Percentiles rank a stretch among this genome's conserved stretches.
Conservation (phyloP, 2,329 filamentous ascomycete genomes). For the Xylariaceae sp. region DNA sequence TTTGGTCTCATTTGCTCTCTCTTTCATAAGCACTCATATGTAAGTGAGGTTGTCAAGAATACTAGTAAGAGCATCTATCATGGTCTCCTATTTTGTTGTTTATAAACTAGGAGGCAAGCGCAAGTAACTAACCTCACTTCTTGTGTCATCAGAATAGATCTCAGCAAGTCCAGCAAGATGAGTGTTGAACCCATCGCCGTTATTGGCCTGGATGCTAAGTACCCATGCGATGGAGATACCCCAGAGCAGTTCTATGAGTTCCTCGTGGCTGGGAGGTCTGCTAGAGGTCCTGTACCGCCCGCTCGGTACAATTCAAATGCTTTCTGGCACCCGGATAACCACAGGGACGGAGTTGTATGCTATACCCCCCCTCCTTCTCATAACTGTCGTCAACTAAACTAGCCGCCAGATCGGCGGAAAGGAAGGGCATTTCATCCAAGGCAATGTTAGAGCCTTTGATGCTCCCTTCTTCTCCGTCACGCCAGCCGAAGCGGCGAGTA, state of each 20-base stretch:
- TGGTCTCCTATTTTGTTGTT: no score
- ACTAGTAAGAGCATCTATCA: no score
- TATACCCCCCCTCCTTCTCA: no score
- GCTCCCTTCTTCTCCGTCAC: constrained; percentile 18
- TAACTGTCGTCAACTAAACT: no score
- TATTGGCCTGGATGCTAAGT: constrained; percentile 16
- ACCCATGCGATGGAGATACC: constrained; percentile 18
- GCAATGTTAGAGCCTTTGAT: constrained; percentile 20
- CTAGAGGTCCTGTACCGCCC: constrained; percentile 8
- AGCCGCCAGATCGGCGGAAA: constrained; percentile 17
- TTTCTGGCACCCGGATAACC: constrained; percentile 23
- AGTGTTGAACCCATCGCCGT: constrained; percentile 23
- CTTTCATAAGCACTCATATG: no score
- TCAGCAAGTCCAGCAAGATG: no score
- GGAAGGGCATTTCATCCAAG: constrained; percentile 17
- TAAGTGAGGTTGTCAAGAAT: no score
- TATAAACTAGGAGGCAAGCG: no score
- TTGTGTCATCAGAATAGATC: no score
- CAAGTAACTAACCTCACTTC: no score
- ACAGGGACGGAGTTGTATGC: constrained; percentile 19
- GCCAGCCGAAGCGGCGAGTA: constrained; percentile 6
- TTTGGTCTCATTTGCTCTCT: no score
- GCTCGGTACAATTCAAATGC: constrained; percentile 15
- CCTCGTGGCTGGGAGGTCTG: constrained; percentile 13
- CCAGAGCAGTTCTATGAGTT: constrained; percentile 23